Evolutionary conservation across 805 yeast species (phyloP).

Genomic region (Candida manassasensis): DNA sequence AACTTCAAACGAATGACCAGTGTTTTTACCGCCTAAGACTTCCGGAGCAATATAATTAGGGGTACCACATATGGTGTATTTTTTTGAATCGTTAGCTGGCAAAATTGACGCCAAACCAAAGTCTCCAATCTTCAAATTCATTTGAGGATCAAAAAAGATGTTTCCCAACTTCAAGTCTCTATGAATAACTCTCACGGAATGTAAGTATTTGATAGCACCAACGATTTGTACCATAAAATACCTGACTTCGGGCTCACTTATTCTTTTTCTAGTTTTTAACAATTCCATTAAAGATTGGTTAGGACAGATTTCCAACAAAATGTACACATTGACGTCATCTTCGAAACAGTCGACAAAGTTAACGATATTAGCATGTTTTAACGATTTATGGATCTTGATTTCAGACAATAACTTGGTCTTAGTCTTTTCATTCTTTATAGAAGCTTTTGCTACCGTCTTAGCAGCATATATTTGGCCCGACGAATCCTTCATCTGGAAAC

Average conservation of each 20-base stretch:
- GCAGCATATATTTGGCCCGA: slow-evolving; percentile 89
- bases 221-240: slow-evolving; percentile 85
- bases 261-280: slow-evolving; percentile 74
- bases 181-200: slow-evolving; percentile 86
- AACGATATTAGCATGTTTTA: slow-evolving; percentile 86
- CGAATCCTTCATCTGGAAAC: slow-evolving; percentile 93
- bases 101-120: slow-evolving; percentile 98
- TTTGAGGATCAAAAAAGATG: slow-evolving; percentile 86
- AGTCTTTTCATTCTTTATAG: slow-evolving; percentile 87
- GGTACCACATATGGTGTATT: slow-evolving; percentile 95
- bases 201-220: slow-evolving; percentile 93
- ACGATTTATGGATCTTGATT: slow-evolving; percentile 88
- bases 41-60: slow-evolving; percentile 99
- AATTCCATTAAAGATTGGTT: slow-evolving; percentile 93
- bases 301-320: slow-evolving; percentile 89
- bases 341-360: slow-evolving; percentile 95
- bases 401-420: slow-evolving; percentile 82
- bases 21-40: slow-evolving; percentile 79
- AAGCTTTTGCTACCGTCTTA: slow-evolving; percentile 94
- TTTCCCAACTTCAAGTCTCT: slow-evolving; percentile 95
- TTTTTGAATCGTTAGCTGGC: slow-evolving; percentile 61
- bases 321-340: slow-evolving; percentile 91
- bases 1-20: slow-evolving; percentile 91
- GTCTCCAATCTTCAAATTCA: slow-evolving; percentile 95
- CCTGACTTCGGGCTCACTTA: slow-evolving; percentile 89